Percentiles rank a stretch among this genome's conserved stretches.
phyloP scores from a whole-genome alignment of 768 basidiomycete species.

The Pleurotus eryngii region DNA sequence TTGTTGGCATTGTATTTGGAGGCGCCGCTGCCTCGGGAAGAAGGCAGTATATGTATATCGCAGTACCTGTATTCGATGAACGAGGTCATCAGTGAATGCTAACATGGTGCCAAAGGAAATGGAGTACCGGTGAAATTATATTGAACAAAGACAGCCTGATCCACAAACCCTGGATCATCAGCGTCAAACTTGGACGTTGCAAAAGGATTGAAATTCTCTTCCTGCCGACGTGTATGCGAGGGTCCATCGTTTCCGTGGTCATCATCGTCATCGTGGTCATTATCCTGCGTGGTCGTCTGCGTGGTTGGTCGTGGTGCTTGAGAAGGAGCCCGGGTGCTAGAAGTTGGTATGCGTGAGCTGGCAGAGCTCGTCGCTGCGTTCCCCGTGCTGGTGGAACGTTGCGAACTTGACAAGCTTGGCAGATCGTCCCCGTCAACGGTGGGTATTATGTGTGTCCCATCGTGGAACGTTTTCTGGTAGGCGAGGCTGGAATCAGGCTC shows the following conservation, averaged over 20 bases:
- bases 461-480: constrained; percentile 30
- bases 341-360: too few species aligned
- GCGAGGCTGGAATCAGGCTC: constrained; percentile 21
- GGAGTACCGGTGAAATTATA: constrained; percentile 43
- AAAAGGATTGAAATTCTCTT: constrained; percentile 6
- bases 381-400: not conserved
- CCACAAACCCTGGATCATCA: constrained; percentile 26
- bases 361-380: too few species aligned
- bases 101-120: constrained; percentile 6
- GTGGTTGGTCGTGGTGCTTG: not conserved
- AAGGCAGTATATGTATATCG: constrained; percentile 44
- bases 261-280: constrained; percentile 9
- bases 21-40: constrained; percentile 24
- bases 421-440: constrained; percentile 17
- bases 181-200: constrained; percentile 17
- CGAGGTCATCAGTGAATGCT: not conserved
- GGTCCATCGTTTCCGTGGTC: constrained; percentile 8
- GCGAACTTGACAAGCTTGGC: not conserved
- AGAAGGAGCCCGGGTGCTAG: too few species aligned
- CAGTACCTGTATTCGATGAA: constrained; percentile 34
- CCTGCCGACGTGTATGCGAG: constrained; percentile 2
- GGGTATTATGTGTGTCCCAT: constrained; percentile 24
- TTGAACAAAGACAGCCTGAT: constrained; percentile 29
- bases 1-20: constrained; percentile 27
- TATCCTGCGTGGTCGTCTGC: not conserved